These are phyloP conservation scores for Lyophyllum decastes DNA, from an alignment of 768 basidiomycete species.

Conservation along the genomic window DNA sequence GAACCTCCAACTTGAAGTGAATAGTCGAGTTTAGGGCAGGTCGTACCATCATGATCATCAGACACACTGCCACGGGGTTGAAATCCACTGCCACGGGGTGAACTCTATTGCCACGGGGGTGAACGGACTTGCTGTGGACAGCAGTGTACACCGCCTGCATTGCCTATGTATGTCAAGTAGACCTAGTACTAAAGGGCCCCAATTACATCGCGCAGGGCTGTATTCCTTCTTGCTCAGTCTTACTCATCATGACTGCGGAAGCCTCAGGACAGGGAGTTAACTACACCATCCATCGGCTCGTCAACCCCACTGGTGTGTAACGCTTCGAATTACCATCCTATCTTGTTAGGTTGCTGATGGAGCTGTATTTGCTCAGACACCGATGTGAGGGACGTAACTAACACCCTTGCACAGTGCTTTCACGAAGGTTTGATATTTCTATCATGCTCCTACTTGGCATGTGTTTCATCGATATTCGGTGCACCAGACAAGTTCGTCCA, in stretches of 20 bases:
- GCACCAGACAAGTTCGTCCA: slow-evolving; percentile 8
- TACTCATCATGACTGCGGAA: neutral
- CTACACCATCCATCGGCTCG: neutral
- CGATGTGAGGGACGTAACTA: slow-evolving; percentile 8
- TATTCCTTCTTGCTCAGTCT: neutral
- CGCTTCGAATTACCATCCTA: neutral
- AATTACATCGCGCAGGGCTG: neutral
- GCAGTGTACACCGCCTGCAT: neutral
- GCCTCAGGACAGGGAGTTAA: neutral
- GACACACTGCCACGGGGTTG: neutral
- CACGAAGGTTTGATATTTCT: slow-evolving; percentile 8
- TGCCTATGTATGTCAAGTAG: neutral
- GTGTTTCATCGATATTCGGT: neutral
- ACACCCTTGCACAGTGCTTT: slow-evolving; percentile 11
- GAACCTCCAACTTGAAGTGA: no score
- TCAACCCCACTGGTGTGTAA: neutral
- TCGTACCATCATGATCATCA: neutral
- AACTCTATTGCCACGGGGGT: no score
- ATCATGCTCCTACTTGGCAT: neutral
- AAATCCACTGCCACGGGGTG: neutral
- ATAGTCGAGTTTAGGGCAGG: neutral
- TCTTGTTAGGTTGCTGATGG: neutral
- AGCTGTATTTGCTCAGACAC: neutral
- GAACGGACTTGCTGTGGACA: neutral
- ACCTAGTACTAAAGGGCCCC: neutral